Conservation (phyloP, 352 stramenopile genomes). For the Phytophthora pseudosyringae region DNA sequence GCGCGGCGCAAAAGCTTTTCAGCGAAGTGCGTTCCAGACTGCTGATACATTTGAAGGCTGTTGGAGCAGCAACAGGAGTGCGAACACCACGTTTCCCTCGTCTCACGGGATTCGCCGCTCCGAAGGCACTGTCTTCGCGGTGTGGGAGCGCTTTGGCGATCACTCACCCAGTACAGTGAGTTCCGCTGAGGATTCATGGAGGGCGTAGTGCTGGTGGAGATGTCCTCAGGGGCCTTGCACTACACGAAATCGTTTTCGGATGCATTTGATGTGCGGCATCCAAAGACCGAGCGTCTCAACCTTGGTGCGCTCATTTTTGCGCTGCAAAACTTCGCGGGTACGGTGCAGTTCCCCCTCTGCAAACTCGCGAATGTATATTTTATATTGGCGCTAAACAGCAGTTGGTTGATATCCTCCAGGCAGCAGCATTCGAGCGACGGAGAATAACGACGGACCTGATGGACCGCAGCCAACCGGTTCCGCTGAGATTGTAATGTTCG, state of each 20-base stretch:
- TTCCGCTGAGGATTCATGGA: conserved; percentile 47
- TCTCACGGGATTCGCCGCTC: background rate
- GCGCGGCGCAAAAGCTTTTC: background rate
- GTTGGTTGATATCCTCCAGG: conserved; percentile 4
- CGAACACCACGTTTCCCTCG: background rate
- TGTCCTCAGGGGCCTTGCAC: conserved; percentile 52
- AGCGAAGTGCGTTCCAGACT: background rate
- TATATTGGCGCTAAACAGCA: background rate
- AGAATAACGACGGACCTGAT: conserved; percentile 2
- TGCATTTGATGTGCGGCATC: conserved; percentile 54
- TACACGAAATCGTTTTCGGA: conserved; percentile 59
- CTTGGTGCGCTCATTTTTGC: conserved; percentile 68
- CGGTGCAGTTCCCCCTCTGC: background rate
- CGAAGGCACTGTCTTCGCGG: conserved; percentile 19
- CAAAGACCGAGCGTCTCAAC: conserved; percentile 65
- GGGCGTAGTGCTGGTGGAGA: conserved; percentile 58
- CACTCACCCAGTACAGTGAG: too few relatives aligned
- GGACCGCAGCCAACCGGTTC: background rate
- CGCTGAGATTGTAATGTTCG: conserved; percentile 44
- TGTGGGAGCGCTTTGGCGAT: background rate
- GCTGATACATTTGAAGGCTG: conserved; percentile 7
- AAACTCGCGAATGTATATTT: background rate
- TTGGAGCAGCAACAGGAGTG: conserved; percentile 1
- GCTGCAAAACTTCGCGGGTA: conserved; percentile 64
- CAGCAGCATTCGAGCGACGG: conserved; percentile 29